phyloP scores from a whole-genome alignment of 148 eudicot genomes.

The Simmondsia chinensis region DNA sequence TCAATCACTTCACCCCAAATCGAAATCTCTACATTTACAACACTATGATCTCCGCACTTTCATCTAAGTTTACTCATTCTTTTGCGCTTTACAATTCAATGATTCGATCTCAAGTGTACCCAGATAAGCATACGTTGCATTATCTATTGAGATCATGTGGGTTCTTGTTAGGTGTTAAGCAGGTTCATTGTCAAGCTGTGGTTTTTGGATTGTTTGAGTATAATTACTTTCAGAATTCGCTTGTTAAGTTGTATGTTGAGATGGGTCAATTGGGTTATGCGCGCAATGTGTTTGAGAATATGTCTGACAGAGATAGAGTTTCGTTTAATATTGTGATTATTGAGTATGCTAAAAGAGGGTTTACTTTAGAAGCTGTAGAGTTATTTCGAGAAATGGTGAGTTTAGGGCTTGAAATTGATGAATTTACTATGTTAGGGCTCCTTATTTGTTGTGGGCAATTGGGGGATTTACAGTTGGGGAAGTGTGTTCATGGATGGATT shows the following conservation, averaged over 20 bases:
- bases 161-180: not conserved
- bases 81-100: constrained; percentile 6
- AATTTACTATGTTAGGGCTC: constrained; percentile 15
- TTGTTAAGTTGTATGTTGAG: constrained; percentile 9
- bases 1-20: constrained; percentile 11
- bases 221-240: constrained; percentile 11
- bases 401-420: constrained; percentile 12
- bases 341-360: constrained; percentile 13
- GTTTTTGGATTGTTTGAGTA: constrained; percentile 2
- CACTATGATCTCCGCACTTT: constrained; percentile 8
- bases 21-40: constrained; percentile 13
- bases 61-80: not conserved
- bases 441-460: constrained; percentile 12
- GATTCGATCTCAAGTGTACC: constrained; percentile 2
- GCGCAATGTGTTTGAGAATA: constrained; percentile 9
- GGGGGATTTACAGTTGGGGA: constrained; percentile 6
- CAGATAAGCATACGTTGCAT: constrained; percentile 7
- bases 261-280: constrained; percentile 7
- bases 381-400: constrained; percentile 5
- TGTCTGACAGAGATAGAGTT: constrained; percentile 11
- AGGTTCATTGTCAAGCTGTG: constrained; percentile 6
- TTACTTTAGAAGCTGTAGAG: constrained; percentile 1
- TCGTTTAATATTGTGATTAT: constrained; percentile 14
- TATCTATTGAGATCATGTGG: constrained; percentile 4
- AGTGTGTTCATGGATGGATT: constrained; percentile 14